Conservation (phyloP, 2,329 filamentous ascomycete species). For the Talaromyces sp. region DNA sequence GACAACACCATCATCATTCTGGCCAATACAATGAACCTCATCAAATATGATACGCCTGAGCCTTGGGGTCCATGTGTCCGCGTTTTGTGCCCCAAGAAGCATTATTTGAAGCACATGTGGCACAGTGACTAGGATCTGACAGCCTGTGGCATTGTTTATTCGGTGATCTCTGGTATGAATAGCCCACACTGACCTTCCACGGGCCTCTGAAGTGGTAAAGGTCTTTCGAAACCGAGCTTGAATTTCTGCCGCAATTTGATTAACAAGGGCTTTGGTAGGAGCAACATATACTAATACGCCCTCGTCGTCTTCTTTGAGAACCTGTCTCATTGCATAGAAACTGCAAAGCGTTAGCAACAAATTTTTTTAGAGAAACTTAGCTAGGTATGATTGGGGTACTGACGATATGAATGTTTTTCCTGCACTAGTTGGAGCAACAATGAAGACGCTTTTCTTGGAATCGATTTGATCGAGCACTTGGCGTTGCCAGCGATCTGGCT, state of each 20-base stretch:
- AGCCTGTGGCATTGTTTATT: slow-evolving; percentile 72
- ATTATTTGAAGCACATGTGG: slow-evolving; percentile 80
- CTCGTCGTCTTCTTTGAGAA: slow-evolving; percentile 69
- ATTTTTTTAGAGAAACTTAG: not conserved
- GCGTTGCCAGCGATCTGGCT: slow-evolving; percentile 76
- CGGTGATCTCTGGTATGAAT: slow-evolving; percentile 77
- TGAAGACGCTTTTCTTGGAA: slow-evolving; percentile 68
- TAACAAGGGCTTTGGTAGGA: slow-evolving; percentile 79
- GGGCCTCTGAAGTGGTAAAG: slow-evolving; percentile 50
- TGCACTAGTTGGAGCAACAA: slow-evolving; percentile 76
- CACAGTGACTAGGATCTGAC: slow-evolving; percentile 76
- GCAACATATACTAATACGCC: slow-evolving; percentile 77
- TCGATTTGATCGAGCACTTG: slow-evolving; percentile 75
- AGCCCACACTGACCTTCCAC: slow-evolving; percentile 72
- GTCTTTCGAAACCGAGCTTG: slow-evolving; percentile 73
- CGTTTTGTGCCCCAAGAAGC: slow-evolving; percentile 68
- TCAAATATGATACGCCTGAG: slow-evolving; percentile 80
- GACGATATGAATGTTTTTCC: slow-evolving; percentile 77
- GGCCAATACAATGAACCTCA: slow-evolving; percentile 78
- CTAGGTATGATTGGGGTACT: slow-evolving; percentile 7
- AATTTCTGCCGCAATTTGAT: slow-evolving; percentile 80
- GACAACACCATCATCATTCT: slow-evolving; percentile 73
- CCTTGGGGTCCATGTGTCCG: slow-evolving; percentile 66
- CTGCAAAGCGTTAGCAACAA: too few species aligned
- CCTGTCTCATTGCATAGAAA: slow-evolving; percentile 80